Evolutionary conservation across 306 rosid species (phyloP).

Genomic region (Vicia faba): DNA sequence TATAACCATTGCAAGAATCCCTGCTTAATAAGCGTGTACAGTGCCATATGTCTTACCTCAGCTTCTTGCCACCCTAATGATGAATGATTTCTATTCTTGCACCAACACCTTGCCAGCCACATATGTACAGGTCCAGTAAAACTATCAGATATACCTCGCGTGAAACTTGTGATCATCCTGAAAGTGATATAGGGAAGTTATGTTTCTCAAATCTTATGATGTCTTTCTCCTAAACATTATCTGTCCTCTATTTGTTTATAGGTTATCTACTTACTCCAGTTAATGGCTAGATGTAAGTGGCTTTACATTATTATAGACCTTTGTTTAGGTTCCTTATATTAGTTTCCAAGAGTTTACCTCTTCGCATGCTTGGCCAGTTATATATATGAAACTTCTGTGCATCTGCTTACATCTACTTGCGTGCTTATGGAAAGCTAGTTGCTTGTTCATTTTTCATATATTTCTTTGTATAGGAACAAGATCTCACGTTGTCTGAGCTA

Average conservation of each 20-base stretch:
- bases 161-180: not conserved
- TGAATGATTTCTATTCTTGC: not conserved
- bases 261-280: not conserved
- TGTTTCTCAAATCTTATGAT: not conserved
- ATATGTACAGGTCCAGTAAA: not conserved
- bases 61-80: not conserved
- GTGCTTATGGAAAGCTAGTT: conserved; percentile 21
- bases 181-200: not conserved
- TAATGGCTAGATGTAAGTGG: not conserved
- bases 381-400: conserved; percentile 15
- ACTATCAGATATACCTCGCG: not conserved
- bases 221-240: not conserved
- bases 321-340: not conserved
- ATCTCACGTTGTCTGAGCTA: conserved; percentile 76
- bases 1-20: not conserved
- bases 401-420: not conserved
- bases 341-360: not conserved
- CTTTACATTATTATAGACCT: not conserved
- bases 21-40: not conserved
- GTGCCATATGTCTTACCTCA: not conserved
- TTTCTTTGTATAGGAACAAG: conserved; percentile 76
- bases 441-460: conserved; percentile 27
- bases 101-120: not conserved
- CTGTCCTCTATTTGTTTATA: not conserved
- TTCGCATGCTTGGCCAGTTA: conserved; percentile 12